Evolutionary conservation across 1,139 yeast species (phyloP).

Genomic region (Meyerozyma guilliermondii): DNA sequence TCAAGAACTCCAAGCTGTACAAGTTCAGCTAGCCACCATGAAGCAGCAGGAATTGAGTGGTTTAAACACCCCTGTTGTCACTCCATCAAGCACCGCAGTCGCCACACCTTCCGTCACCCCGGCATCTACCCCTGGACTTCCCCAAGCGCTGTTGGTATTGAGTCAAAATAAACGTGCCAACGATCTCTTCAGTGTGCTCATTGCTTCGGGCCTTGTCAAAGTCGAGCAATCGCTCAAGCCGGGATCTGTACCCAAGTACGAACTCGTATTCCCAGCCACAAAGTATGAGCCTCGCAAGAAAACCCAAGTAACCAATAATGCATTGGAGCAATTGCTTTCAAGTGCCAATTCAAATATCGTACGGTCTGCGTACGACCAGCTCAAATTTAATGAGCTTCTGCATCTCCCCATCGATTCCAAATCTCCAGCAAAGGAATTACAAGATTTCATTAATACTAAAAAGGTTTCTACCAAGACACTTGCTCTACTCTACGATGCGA

Average conservation of each 20-base stretch:
- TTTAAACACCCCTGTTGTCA: slow-evolving; percentile 9
- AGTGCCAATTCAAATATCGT: slow-evolving; percentile 13
- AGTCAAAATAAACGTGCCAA: slow-evolving; percentile 12
- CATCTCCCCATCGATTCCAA: slow-evolving; percentile 19
- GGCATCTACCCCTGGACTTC: slow-evolving; percentile 9
- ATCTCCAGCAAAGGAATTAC: slow-evolving; percentile 20
- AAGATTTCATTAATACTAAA: slow-evolving; percentile 33
- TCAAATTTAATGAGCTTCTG: slow-evolving; percentile 23
- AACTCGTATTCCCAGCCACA: slow-evolving; percentile 31
- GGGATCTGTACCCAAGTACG: slow-evolving; percentile 36
- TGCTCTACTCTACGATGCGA: slow-evolving; percentile 48
- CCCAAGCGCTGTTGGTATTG: slow-evolving; percentile 2
- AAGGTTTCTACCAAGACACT: slow-evolving; percentile 22
- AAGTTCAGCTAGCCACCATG: slow-evolving; percentile 28
- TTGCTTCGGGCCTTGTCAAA: slow-evolving; percentile 34
- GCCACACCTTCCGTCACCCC: slow-evolving; percentile 14
- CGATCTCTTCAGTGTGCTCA: slow-evolving; percentile 27
- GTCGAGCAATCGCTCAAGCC: slow-evolving; percentile 41
- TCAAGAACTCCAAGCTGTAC: slow-evolving; percentile 39
- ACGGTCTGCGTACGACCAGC: slow-evolving; percentile 19
- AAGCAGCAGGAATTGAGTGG: slow-evolving; percentile 29
- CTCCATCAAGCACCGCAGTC: slow-evolving; percentile 10
- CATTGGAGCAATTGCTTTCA: slow-evolving; percentile 27
- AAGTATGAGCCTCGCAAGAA: slow-evolving; percentile 19
- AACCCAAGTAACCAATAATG: slow-evolving; percentile 18